Evolutionary conservation across 805 yeast genomes (phyloP), one percentile per base, ranked within the genome.

Genomic region (Metschnikowia lochheadii): DNA sequence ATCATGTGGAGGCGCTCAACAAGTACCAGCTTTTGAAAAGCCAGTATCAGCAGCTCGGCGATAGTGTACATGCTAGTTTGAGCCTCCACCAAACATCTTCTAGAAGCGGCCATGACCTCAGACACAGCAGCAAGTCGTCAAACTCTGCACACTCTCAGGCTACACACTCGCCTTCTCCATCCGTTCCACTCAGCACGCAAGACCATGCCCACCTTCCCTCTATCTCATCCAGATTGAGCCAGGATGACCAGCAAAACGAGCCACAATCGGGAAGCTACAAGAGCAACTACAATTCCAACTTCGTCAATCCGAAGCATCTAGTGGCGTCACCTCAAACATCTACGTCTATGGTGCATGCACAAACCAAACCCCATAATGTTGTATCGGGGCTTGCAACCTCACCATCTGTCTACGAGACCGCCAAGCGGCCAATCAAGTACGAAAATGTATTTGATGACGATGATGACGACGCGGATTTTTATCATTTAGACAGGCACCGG

Each of bases 31-130:
- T 68, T 49, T 68, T 83, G 65, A 78, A 72, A 60, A 69, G 68
- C 14, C 79, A 76, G 38, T 83, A 81, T 57, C 83, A 80, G 51
- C 72, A 79, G 36, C 64, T 82, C 37, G 73, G 82, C 40, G 86
- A 81, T 26, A 79, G 80, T 57, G 70, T 82, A 10, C 73, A 76
- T 31, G 79, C 81, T 39, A 80, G 85, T 53, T 56, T 79, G 48
- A 59, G 69, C 3, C 56, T 72, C 23, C 73, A 64, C 34, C 62
- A 63, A 14, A 51, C 50, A 18, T 50, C 43, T 17, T 49, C 54
- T 11, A 34, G 52, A 33, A 44, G 46, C n/a, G 46, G 34, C 6
- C 13, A 44, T 13, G 46, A 44, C 17, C 49, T 44, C 29, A 44
- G 17, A 31, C 54, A 49, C 31, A 46, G 55, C 46, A 32, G 21